Evolutionary conservation across 2,329 filamentous ascomycete genomes (phyloP).

Genomic region (Knufia fluminis): DNA sequence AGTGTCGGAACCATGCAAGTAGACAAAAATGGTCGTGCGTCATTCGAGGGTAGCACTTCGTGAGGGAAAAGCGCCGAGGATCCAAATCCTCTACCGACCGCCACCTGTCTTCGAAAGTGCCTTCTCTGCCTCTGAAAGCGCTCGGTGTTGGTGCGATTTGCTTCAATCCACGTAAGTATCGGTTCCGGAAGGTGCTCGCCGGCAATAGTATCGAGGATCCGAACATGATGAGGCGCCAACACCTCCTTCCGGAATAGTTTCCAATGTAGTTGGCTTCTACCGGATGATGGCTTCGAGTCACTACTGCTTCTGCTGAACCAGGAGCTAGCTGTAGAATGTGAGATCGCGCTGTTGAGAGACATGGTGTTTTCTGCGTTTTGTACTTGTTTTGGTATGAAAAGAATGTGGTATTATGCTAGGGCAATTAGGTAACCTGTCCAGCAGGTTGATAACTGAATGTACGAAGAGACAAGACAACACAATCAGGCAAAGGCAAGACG

Average conservation of each 20-base stretch:
- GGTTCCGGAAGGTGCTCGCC: conserved; percentile 14
- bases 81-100: conserved; percentile 18
- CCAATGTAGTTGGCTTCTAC: conserved; percentile 19
- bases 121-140: conserved; percentile 16
- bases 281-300: conserved; percentile 13
- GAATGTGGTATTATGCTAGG: background rate
- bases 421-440: conserved; percentile 3
- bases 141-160: conserved; percentile 10
- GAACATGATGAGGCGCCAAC: conserved; percentile 19
- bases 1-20: conserved; percentile 21
- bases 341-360: conserved; percentile 4
- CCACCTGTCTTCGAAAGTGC: conserved; percentile 18
- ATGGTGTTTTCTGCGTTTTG: background rate
- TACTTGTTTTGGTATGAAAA: background rate
- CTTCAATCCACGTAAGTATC: conserved; percentile 16
- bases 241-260: conserved; percentile 19
- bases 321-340: conserved; percentile 3
- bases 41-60: conserved; percentile 18
- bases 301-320: conserved; percentile 7
- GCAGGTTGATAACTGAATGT: conserved; percentile 2
- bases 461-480: background rate
- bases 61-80: conserved; percentile 21
- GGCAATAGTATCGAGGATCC: conserved; percentile 14
- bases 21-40: conserved; percentile 15
- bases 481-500: background rate